Evolutionary conservation across 257 asterid genomes (phyloP), one percentile per base, ranked within the genome.

Genomic region (Lycium barbarum): DNA sequence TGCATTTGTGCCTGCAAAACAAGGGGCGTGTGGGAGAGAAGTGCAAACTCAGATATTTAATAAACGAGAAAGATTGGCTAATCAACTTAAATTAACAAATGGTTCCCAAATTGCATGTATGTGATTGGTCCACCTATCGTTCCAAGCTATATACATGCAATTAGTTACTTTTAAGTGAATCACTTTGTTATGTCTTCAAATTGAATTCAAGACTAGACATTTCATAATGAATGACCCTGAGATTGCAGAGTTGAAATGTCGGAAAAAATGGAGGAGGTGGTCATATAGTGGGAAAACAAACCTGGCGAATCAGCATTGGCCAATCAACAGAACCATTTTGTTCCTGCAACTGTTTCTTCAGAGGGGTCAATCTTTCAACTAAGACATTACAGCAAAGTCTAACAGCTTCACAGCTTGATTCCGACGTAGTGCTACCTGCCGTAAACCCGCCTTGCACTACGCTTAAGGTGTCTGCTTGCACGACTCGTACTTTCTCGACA

Each of bases 1-100:
- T 86, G 73, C 65, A n/a, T 43, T 82, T 93, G 86, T 61, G 98
- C 98, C 98, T 94, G 88, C 82, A 84, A 20, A 12, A 72, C 9
- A 7, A 74, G n/a, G 2, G 36, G 18, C 11, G 80, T 9, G 36
- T 20, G 3, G 61, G 49, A 35, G 26, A 82, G 70, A 83, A 12
- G 7, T 3, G 33, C 70, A 54, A 26, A 59, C 5, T 57, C 33
- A 59, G 18, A 80, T 47, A 15, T 35, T 36, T 51, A 59, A 33
- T 10, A 35, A 8, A 26, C 43, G 43, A 66, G 20, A 13, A 66
- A 35, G 47, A 33, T 17, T 66, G 47, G 43, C 47, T 14, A 35
- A 66, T 9, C 3, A 9, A 20, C 9, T 9, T 61, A 61, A 20
- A 20, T 20, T 3, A n/a, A 61, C 67, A n/a, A 61, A 20, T 7